Conservation (phyloP, 2,329 filamentous ascomycete genomes). For the Metarhizium guizhouense region DNA sequence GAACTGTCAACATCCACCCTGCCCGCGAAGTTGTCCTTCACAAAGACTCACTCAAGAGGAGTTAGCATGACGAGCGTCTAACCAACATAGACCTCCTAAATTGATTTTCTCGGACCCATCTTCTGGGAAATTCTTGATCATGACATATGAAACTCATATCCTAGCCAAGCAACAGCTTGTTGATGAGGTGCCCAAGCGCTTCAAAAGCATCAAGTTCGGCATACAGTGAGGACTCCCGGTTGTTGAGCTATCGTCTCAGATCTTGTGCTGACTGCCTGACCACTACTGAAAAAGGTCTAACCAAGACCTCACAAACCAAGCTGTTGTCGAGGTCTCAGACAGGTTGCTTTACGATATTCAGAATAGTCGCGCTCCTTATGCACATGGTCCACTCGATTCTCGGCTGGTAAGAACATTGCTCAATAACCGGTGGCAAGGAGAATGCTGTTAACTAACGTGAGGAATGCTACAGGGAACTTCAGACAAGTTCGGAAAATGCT, state of each 20-base stretch:
- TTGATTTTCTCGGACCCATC: no score
- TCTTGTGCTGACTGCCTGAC: background rate
- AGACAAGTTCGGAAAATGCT: constrained; percentile 67
- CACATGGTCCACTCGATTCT: constrained; percentile 78
- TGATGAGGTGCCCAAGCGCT: constrained; percentile 81
- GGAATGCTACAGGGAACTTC: constrained; percentile 25
- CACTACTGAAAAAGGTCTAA: constrained; percentile 36
- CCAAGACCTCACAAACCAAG: constrained; percentile 70
- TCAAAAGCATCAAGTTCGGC: constrained; percentile 89
- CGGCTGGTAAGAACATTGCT: constrained; percentile 47
- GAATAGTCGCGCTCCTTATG: constrained; percentile 63
- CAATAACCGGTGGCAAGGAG: background rate
- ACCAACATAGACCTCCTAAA: no score
- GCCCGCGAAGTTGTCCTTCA: no score
- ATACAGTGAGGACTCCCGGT: constrained; percentile 53
- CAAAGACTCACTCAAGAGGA: no score
- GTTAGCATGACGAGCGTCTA: no score
- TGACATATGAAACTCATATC: background rate
- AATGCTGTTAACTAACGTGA: background rate
- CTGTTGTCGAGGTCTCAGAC: constrained; percentile 86
- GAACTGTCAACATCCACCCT: no score
- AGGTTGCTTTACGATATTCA: constrained; percentile 86
- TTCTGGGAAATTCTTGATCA: background rate
- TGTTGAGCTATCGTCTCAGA: background rate
- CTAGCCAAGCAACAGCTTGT: constrained; percentile 72